Evolutionary conservation across 306 rosid species (phyloP).

Genomic region (Vicia sativa): DNA sequence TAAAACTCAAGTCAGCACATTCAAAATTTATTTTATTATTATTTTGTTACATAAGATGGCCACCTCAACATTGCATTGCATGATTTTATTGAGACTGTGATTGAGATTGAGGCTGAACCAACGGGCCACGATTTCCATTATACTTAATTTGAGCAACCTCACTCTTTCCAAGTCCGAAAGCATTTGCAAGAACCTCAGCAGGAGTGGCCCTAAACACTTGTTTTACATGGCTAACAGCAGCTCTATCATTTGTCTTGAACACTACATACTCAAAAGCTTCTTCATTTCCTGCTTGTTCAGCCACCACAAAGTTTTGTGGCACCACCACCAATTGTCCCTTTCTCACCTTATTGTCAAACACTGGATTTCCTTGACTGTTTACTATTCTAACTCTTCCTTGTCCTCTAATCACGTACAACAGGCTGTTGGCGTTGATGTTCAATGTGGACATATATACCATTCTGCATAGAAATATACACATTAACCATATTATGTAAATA

Average conservation of each 20-base stretch:
- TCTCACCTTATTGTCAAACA: constrained; percentile 47
- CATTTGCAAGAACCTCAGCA: constrained; percentile 47
- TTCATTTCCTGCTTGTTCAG: constrained; percentile 41
- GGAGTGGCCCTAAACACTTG: constrained; percentile 48
- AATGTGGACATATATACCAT: constrained; percentile 62
- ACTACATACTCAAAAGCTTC: constrained; percentile 61
- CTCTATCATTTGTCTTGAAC: constrained; percentile 62
- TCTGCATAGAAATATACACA: constrained; percentile 8
- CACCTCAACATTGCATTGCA: not conserved
- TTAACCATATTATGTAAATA: not conserved
- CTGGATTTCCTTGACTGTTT: constrained; percentile 46
- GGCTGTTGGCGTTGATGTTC: constrained; percentile 54
- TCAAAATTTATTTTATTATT: constrained; percentile 22
- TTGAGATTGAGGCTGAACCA: constrained; percentile 42
- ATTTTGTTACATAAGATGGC: not conserved
- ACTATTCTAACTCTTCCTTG: constrained; percentile 56
- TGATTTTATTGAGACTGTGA: not conserved
- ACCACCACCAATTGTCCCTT: constrained; percentile 55
- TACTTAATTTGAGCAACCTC: constrained; percentile 51
- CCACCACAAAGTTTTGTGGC: constrained; percentile 65
- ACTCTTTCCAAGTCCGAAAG: constrained; percentile 38
- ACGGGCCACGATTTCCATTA: constrained; percentile 33
- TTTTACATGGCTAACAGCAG: constrained; percentile 45
- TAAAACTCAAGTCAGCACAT: not conserved
- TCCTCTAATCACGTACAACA: constrained; percentile 55